A percentile compares a stretch with the other conserved stretches of the same genome.
Conservation (phyloP, 345 rosid species). For the Mercurialis annua region DNA sequence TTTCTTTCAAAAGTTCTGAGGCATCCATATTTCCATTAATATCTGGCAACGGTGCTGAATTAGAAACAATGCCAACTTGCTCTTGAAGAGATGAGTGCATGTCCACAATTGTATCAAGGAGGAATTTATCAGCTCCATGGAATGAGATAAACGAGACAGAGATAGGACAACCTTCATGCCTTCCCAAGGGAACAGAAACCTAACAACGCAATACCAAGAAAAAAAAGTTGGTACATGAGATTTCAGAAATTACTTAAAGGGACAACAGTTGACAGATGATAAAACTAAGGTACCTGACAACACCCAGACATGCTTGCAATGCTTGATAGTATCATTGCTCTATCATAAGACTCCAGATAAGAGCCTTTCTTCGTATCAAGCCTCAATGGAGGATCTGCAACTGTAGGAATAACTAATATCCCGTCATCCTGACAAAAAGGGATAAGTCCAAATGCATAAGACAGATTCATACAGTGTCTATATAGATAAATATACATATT, state of each 20-base stretch:
- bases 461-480: neutral
- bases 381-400: slow-evolving; percentile 62
- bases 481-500: neutral
- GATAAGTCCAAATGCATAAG: slow-evolving; percentile 1
- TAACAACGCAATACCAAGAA: slow-evolving; percentile 28
- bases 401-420: slow-evolving; percentile 76
- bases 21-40: slow-evolving; percentile 52
- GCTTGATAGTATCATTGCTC: slow-evolving; percentile 55
- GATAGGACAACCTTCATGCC: slow-evolving; percentile 58
- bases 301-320: slow-evolving; percentile 93
- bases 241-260: slow-evolving; percentile 3
- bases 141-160: slow-evolving; percentile 74
- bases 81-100: slow-evolving; percentile 77
- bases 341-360: slow-evolving; percentile 54
- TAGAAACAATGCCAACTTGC: slow-evolving; percentile 56
- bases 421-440: slow-evolving; percentile 57
- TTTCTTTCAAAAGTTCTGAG: slow-evolving; percentile 84
- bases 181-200: slow-evolving; percentile 83
- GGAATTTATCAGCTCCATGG: slow-evolving; percentile 87
- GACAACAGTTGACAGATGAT: slow-evolving; percentile 11
- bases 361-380: slow-evolving; percentile 53
- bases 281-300: slow-evolving; percentile 61
- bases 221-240: slow-evolving; percentile 9
- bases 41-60: slow-evolving; percentile 47
- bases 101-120: slow-evolving; percentile 79